Evolutionary conservation across 306 rosid genomes (phyloP).

Genomic region (Rosa multiflora): DNA sequence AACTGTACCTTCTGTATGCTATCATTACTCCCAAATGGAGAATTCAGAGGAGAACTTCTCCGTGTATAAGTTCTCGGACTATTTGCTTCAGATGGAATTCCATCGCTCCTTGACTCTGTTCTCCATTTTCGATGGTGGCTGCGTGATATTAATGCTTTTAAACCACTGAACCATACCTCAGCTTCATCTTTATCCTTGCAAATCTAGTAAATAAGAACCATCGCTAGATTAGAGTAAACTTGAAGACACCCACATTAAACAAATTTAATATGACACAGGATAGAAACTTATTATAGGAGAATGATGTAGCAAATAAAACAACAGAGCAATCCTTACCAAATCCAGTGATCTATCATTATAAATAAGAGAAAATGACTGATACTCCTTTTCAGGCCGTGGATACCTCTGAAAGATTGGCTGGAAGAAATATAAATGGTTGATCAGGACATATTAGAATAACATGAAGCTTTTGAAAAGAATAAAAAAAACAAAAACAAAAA

Average conservation of each 20-base stretch:
- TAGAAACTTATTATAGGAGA: not conserved
- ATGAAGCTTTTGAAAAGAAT: constrained; percentile 11
- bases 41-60: constrained; percentile 92
- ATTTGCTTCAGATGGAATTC: constrained; percentile 90
- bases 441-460: constrained; percentile 42
- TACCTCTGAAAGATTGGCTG: constrained; percentile 99
- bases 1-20: constrained; percentile 82
- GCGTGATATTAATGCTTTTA: constrained; percentile 89
- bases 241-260: constrained; percentile 8
- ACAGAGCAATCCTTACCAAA: constrained; percentile 52
- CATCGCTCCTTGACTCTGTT: constrained; percentile 97
- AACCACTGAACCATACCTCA: constrained; percentile 98
- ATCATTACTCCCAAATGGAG: constrained; percentile 94
- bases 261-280: not conserved
- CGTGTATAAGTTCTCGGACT: constrained; percentile 96
- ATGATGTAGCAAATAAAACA: constrained; percentile 18
- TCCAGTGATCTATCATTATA: constrained; percentile 95
- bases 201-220: constrained; percentile 61
- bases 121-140: constrained; percentile 91
- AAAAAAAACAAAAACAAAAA: not conserved
- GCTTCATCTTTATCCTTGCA: constrained; percentile 99
- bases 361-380: constrained; percentile 95
- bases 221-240: constrained; percentile 25
- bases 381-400: constrained; percentile 99
- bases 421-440: constrained; percentile 37